Evolutionary conservation across 495 filamentous ascomycete genomes (phyloP).

Genomic region (Penicillium riverlandense): DNA sequence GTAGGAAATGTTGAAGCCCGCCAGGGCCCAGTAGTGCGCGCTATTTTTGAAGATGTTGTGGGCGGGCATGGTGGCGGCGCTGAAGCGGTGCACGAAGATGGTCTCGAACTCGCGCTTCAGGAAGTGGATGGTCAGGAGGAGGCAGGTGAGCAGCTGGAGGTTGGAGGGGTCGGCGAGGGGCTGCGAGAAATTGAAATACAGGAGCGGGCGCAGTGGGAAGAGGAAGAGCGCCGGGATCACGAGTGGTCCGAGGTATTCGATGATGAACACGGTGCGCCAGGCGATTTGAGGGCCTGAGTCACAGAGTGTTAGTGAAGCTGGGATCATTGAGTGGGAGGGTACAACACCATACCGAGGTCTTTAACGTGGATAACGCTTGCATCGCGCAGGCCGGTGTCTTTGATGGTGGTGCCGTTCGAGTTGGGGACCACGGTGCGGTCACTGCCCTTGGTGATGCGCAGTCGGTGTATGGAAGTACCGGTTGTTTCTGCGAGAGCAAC

Average conservation of each 20-base stretch:
- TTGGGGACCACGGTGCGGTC: conserved; percentile 65
- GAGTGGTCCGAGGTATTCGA: conserved; percentile 94
- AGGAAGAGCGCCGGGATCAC: conserved; percentile 74
- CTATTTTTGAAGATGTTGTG: conserved; percentile 87
- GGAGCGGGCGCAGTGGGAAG: conserved; percentile 60
- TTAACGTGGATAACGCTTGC: conserved; percentile 78
- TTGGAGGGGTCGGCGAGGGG: conserved; percentile 47
- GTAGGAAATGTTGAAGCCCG: conserved; percentile 75
- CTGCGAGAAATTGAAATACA: conserved; percentile 57
- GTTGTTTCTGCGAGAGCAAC: conserved; percentile 45
- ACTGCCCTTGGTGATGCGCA: conserved; percentile 64
- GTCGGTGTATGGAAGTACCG: conserved; percentile 49
- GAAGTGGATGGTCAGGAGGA: conserved; percentile 74
- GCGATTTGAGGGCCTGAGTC: conserved; percentile 75
- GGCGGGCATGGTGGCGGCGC: conserved; percentile 83
- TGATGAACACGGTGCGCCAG: conserved; percentile 89
- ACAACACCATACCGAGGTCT: conserved; percentile 66
- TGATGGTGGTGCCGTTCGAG: conserved; percentile 54
- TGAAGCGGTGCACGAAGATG: conserved; percentile 91
- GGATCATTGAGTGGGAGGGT: not conserved
- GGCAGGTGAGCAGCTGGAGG: conserved; percentile 63
- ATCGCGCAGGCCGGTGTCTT: conserved; percentile 57
- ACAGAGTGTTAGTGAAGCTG: conserved; percentile 1
- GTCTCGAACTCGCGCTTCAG: conserved; percentile 94
- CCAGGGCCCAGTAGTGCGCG: conserved; percentile 81